A percentile compares a stretch with the other conserved stretches of the same genome.
Evolutionary conservation across 495 filamentous ascomycete genomes (phyloP).

Genomic region (Lasiosphaeria hispida): DNA sequence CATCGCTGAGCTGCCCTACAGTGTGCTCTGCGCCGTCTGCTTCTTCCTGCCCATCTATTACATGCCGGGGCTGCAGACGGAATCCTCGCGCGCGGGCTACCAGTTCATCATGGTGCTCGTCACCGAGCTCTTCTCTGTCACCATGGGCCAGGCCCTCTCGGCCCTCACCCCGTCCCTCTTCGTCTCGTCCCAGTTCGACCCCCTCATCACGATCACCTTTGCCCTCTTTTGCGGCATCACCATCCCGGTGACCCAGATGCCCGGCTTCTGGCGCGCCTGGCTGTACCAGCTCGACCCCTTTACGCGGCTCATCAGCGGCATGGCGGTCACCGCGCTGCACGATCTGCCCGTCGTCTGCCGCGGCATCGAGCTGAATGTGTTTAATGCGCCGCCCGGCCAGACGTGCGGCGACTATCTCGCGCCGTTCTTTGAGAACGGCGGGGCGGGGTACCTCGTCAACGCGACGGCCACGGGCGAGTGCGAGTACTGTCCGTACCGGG

Average conservation of each 20-base stretch:
- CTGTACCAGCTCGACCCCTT: slow-evolving; percentile 83
- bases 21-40: slow-evolving; percentile 64
- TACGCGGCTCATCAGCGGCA: slow-evolving; percentile 75
- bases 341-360: slow-evolving; percentile 58
- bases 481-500: slow-evolving; percentile 72
- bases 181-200: slow-evolving; percentile 70
- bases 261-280: slow-evolving; percentile 75
- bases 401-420: slow-evolving; percentile 73
- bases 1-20: slow-evolving; percentile 74
- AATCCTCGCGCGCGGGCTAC: slow-evolving; percentile 64
- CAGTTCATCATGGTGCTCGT: slow-evolving; percentile 80
- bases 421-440: slow-evolving; percentile 61
- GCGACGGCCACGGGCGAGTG: slow-evolving; percentile 59
- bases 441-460: slow-evolving; percentile 66
- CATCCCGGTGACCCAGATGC: slow-evolving; percentile 71
- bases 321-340: slow-evolving; percentile 73
- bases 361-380: slow-evolving; percentile 55
- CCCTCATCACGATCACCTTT: slow-evolving; percentile 76
- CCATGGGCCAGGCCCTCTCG: slow-evolving; percentile 65
- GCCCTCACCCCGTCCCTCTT: slow-evolving; percentile 68
- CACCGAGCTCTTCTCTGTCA: slow-evolving; percentile 74
- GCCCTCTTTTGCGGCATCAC: slow-evolving; percentile 82
- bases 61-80: slow-evolving; percentile 60
- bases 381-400: slow-evolving; percentile 57
- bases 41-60: slow-evolving; percentile 79